Evolutionary conservation across 2,329 filamentous ascomycete species (phyloP).

Genomic region (Neopestalotiopsis rosae): DNA sequence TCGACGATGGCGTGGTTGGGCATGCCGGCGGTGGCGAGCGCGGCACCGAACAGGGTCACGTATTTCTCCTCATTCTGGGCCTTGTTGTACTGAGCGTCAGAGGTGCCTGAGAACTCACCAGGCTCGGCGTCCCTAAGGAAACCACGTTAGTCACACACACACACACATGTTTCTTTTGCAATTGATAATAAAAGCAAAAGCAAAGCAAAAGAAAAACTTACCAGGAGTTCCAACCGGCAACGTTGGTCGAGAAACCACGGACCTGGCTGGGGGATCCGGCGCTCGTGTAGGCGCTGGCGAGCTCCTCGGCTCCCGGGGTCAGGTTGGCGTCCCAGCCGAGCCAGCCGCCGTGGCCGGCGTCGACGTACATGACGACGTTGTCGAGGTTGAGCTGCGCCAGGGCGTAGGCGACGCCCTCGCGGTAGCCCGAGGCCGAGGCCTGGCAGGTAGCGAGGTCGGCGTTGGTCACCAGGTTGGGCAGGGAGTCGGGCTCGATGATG

Average conservation of each 20-base stretch:
- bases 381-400: conserved; percentile 58
- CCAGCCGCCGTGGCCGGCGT: conserved; percentile 65
- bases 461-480: conserved; percentile 66
- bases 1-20: conserved; percentile 43
- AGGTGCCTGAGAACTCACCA: conserved; percentile 37
- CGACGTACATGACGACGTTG: conserved; percentile 65
- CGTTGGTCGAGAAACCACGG: conserved; percentile 62
- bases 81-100: conserved; percentile 51
- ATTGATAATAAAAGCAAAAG: background rate
- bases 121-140: conserved; percentile 32
- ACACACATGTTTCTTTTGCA: no score
- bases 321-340: conserved; percentile 65
- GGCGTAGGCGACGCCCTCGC: conserved; percentile 57
- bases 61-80: conserved; percentile 65
- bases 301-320: conserved; percentile 52
- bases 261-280: conserved; percentile 57
- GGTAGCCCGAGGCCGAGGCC: conserved; percentile 52
- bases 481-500: conserved; percentile 61
- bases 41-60: conserved; percentile 68
- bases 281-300: conserved; percentile 55
- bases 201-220: conserved; percentile 24
- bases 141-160: conserved; percentile 12
- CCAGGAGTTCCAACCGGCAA: conserved; percentile 62
- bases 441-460: conserved; percentile 54
- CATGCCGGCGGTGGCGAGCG: conserved; percentile 57